Conservation (phyloP, 345 rosid species). For the Pelargonium nanum region DNA sequence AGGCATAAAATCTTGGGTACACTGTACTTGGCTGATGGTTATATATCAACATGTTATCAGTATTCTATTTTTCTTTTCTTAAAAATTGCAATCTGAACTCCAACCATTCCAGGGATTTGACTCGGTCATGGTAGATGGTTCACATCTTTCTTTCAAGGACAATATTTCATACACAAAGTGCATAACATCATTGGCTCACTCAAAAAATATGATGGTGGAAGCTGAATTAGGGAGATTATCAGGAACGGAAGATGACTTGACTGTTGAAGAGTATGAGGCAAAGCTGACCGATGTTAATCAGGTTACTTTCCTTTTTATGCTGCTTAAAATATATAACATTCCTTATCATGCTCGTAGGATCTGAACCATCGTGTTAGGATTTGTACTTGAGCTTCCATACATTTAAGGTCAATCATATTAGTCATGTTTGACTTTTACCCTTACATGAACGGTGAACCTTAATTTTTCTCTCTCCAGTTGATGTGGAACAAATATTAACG, state of each 20-base stretch:
- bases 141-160: constrained; percentile 73
- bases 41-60: background rate
- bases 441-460: no score
- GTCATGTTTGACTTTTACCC: no score
- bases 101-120: constrained; percentile 56
- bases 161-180: constrained; percentile 65
- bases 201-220: constrained; percentile 66
- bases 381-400: no score
- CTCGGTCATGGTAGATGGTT: constrained; percentile 94
- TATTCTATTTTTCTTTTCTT: background rate
- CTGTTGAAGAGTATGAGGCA: constrained; percentile 90
- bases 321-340: background rate
- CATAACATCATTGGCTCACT: constrained; percentile 56
- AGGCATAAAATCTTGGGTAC: background rate
- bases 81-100: constrained; percentile 13
- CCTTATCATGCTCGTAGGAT: no score
- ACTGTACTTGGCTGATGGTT: background rate
- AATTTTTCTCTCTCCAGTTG: no score
- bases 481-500: no score
- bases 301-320: constrained; percentile 26
- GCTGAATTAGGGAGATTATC: constrained; percentile 92
- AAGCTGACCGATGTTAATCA: constrained; percentile 69
- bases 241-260: constrained; percentile 94
- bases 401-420: no score
- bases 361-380: no score